Evolutionary conservation across 2,329 filamentous ascomycete species (phyloP).

Genomic region (Cryphonectria carpinicola): DNA sequence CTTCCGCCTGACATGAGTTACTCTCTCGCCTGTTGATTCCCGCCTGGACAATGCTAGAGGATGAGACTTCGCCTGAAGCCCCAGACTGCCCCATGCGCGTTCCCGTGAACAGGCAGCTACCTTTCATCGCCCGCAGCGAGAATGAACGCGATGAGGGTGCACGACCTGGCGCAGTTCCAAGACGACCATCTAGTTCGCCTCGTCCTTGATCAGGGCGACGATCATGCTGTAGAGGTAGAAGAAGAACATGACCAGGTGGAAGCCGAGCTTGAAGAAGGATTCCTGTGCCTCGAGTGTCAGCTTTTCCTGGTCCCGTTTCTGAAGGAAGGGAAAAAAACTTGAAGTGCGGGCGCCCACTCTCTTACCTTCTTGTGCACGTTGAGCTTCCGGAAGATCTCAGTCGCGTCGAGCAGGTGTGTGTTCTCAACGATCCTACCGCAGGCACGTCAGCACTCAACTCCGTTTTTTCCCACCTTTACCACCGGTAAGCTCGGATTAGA

Average conservation of each 20-base stretch:
- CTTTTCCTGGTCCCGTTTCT: constrained; percentile 5
- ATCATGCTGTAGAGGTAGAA: constrained; percentile 99
- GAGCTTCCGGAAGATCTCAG: constrained; percentile 98
- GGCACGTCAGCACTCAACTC: background rate
- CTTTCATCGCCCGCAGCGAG: background rate
- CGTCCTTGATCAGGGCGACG: constrained; percentile 93
- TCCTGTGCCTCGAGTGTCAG: constrained; percentile 61
- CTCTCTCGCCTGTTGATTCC: background rate
- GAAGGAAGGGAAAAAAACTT: background rate
- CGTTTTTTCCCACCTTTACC: background rate
- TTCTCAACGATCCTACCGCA: constrained; percentile 85
- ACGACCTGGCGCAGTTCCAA: background rate
- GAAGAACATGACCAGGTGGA: constrained; percentile 99
- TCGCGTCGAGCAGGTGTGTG: constrained; percentile 94
- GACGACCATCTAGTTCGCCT: constrained; percentile 68
- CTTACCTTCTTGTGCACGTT: constrained; percentile 97
- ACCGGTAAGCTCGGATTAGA: background rate
- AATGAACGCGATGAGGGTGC: background rate
- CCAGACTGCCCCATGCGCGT: background rate
- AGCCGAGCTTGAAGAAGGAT: constrained; percentile 98
- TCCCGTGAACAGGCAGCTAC: background rate
- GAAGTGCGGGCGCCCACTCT: background rate
- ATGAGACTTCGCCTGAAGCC: background rate
- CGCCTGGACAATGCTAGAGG: background rate
- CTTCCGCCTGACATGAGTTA: background rate